Percentiles rank a stretch among this genome's conserved stretches.
Evolutionary conservation across 73 alveolate genomes (phyloP).

Genomic region (Paramecium pentaurelia): DNA sequence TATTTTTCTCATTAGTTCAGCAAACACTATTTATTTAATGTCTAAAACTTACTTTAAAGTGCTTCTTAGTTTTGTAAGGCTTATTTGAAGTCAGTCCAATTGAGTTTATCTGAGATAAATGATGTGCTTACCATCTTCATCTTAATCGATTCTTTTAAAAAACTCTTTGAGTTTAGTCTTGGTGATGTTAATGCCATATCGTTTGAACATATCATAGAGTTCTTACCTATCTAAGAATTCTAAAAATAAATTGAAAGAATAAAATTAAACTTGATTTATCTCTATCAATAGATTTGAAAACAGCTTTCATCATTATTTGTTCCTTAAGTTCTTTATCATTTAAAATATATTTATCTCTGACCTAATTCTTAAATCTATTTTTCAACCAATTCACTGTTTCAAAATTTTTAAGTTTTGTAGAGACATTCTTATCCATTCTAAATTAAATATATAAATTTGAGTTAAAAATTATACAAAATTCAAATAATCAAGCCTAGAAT

Average conservation of each 20-base stretch:
- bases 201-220: constrained; percentile 21
- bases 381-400: constrained; percentile 26
- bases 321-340: constrained; percentile 10
- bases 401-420: neutral
- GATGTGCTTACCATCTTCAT: constrained; percentile 19
- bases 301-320: constrained; percentile 43
- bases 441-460: neutral
- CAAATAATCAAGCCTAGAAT: neutral
- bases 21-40: neutral
- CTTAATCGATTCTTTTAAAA: constrained; percentile 32
- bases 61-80: constrained; percentile 37
- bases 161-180: neutral
- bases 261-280: constrained; percentile 14
- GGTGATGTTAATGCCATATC: constrained; percentile 14
- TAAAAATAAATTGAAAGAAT: neutral
- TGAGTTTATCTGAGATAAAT: neutral
- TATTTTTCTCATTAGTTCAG: constrained; percentile 17
- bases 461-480: neutral
- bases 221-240: constrained; percentile 26
- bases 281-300: constrained; percentile 34
- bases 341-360: constrained; percentile 8
- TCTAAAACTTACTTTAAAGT: neutral
- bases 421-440: neutral
- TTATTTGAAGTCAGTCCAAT: constrained; percentile 36
- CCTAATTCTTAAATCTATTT: constrained; percentile 10